A percentile compares a stretch with the other conserved stretches of the same genome.
Evolutionary conservation across 306 rosid species (phyloP).

Genomic region (Dalbergia cochinchinensis): DNA sequence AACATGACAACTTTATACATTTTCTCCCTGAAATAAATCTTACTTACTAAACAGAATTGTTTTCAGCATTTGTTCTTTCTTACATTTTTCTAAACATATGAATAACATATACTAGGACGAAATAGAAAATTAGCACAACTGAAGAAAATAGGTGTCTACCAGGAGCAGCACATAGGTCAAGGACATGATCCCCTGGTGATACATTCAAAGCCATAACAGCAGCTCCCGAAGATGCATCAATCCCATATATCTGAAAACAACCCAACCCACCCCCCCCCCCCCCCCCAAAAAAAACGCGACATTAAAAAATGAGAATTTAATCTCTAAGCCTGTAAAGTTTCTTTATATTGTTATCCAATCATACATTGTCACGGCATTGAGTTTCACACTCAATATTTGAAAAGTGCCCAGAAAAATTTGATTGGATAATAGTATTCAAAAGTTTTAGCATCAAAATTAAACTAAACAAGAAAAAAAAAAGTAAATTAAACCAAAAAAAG

Average conservation of each 20-base stretch:
- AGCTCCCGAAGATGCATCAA: slow-evolving; percentile 98
- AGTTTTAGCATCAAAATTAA: too few species aligned
- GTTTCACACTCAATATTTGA: too few species aligned
- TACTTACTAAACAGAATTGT: not conserved
- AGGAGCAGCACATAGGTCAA: slow-evolving; percentile 99
- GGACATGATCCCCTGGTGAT: slow-evolving; percentile 82
- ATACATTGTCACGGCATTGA: too few species aligned
- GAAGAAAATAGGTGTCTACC: slow-evolving; percentile 52
- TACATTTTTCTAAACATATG: not conserved
- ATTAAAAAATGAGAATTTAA: not conserved
- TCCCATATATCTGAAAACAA: slow-evolving; percentile 78
- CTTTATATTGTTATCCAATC: too few species aligned
- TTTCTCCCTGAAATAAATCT: slow-evolving; percentile 18
- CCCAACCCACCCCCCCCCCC: not conserved
- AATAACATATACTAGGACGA: slow-evolving; percentile 2
- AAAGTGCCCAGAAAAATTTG: too few species aligned
- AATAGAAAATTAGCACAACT: slow-evolving; percentile 28
- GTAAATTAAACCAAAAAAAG: not conserved
- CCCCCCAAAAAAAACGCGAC: not conserved
- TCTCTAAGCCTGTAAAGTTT: too few species aligned
- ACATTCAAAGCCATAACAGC: slow-evolving; percentile 81
- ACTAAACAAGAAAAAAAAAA: not conserved
- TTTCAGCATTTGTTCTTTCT: not conserved
- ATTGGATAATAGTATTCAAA: too few species aligned
- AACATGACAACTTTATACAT: not conserved